These are phyloP conservation scores for Candida chauliodis DNA, from an alignment of 805 yeast genomes.

Conservation along the genomic window DNA sequence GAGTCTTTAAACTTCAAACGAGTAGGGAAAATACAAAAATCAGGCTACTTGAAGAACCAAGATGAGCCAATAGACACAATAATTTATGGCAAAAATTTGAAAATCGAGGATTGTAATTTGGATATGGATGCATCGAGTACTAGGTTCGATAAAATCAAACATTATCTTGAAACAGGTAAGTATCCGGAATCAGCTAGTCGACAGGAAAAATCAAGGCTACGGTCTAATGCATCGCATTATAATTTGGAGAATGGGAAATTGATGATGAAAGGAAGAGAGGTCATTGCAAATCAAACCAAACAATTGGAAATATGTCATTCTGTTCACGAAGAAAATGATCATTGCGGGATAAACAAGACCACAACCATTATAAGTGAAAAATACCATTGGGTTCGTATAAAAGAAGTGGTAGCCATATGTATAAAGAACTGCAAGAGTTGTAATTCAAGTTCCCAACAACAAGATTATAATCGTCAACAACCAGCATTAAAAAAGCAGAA, in stretches of 20 bases:
- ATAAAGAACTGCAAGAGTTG: slow-evolving; percentile 76
- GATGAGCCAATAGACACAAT: slow-evolving; percentile 84
- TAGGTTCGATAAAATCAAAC: slow-evolving; percentile 73
- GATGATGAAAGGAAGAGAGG: slow-evolving; percentile 75
- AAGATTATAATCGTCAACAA: too few species aligned
- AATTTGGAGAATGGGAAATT: slow-evolving; percentile 67
- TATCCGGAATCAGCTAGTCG: slow-evolving; percentile 84
- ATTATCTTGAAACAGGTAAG: slow-evolving; percentile 75
- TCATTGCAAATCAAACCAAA: slow-evolving; percentile 69
- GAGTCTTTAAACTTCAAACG: slow-evolving; percentile 73
- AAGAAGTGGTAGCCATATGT: slow-evolving; percentile 79
- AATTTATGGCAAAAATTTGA: slow-evolving; percentile 78
- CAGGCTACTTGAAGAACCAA: slow-evolving; percentile 82
- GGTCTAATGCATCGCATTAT: slow-evolving; percentile 79
- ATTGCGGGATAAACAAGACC: slow-evolving; percentile 86
- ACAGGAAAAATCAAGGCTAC: slow-evolving; percentile 80
- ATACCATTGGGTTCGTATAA: slow-evolving; percentile 89
- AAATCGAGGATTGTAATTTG: slow-evolving; percentile 30
- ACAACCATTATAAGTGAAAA: slow-evolving; percentile 73
- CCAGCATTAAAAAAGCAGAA: slow-evolving; percentile 18
- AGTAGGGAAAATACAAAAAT: slow-evolving; percentile 78
- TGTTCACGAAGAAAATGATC: slow-evolving; percentile 58
- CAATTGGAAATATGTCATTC: slow-evolving; percentile 74
- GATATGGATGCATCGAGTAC: slow-evolving; percentile 21
- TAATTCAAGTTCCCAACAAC: slow-evolving; percentile 32